Evolutionary conservation across 495 filamentous ascomycete genomes (phyloP), one percentile per base, ranked within the genome.

Genomic region (Penicillium longicatenatum): DNA sequence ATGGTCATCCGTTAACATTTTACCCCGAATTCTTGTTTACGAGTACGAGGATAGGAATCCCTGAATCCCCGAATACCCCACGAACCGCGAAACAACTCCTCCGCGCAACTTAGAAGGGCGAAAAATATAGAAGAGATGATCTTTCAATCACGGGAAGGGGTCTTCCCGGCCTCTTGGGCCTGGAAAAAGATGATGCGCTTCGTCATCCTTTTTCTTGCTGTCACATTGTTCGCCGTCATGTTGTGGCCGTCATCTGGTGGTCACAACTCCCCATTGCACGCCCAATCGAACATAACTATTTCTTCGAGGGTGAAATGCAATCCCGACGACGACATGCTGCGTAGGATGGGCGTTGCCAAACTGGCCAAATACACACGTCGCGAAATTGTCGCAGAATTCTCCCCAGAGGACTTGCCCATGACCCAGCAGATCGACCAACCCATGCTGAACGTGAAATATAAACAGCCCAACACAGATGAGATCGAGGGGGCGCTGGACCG

Each of bases 361-460:
- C 37, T 78, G 22, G 63, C 65, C 47, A 59, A 73, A 29, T 82
- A 77, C 44, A 70, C 68, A 51, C 75, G 76, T 8, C 77, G 78
- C 4, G 76, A 79, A 57, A 69, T 82, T 11, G 56, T 75, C 1
- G 66, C 65, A 35, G 66, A 74, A 16, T 17, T 69, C 17, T 67
- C 72, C 11, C 54, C 59, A 12, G 66, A 70, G 6, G 54, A 59
- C 1, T 31, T 74, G 12, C 70, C 76, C 14, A 68, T 76, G 16
- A 67, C 61, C 14, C 73, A 74, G 55, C 44, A 41, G 12, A 47
- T 80, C 31, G 59, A 77, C 4, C 46, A 57, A 35, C 70, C 75
- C 14, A 55, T 82, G 19, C 69, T 76, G 45, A 61, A 70, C 9
- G 33, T 41, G 24, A 50, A 58, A 41, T 35, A 35, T 14, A 35